Evolutionary conservation across 164 flowering plant species (phyloP).

Genomic region (Macadamia integrifolia): DNA sequence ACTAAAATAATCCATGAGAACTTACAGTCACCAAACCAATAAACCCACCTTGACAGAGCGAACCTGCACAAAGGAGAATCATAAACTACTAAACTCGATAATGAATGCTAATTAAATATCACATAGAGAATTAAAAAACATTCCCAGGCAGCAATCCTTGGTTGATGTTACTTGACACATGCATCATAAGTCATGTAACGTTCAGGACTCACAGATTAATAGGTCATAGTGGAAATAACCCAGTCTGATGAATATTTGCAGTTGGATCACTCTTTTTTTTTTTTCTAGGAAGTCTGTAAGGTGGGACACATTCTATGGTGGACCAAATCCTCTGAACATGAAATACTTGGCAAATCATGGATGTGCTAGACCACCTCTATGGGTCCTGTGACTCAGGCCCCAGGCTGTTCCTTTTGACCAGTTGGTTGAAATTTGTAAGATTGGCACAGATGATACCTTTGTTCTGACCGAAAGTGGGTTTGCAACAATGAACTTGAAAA

Average conservation of each 20-base stretch:
- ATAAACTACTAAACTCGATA: not conserved
- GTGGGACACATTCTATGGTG: too few relatives aligned
- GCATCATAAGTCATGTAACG: too few relatives aligned
- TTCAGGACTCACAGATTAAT: too few relatives aligned
- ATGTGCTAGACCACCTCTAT: too few relatives aligned
- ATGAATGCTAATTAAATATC: not conserved
- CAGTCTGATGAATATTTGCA: too few relatives aligned
- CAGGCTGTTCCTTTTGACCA: not conserved
- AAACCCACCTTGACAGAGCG: slow-evolving; percentile 89
- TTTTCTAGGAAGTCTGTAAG: too few relatives aligned
- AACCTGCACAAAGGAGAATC: slow-evolving; percentile 59
- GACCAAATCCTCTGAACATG: too few relatives aligned
- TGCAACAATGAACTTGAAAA: slow-evolving; percentile 90
- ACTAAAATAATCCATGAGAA: slow-evolving; percentile 10
- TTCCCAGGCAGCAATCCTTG: not conserved
- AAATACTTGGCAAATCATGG: too few relatives aligned
- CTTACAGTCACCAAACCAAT: slow-evolving; percentile 24
- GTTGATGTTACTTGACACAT: not conserved
- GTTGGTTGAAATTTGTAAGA: not conserved
- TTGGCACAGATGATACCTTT: slow-evolving; percentile 52
- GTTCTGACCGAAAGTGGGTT: slow-evolving; percentile 98
- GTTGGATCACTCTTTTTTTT: too few relatives aligned
- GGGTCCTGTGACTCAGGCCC: too few relatives aligned
- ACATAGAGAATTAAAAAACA: not conserved
- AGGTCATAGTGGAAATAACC: too few relatives aligned